Base-by-base conservation (phyloP, 768 basidiomycete genomes). In the Leccinum sublutescens region DNA sequence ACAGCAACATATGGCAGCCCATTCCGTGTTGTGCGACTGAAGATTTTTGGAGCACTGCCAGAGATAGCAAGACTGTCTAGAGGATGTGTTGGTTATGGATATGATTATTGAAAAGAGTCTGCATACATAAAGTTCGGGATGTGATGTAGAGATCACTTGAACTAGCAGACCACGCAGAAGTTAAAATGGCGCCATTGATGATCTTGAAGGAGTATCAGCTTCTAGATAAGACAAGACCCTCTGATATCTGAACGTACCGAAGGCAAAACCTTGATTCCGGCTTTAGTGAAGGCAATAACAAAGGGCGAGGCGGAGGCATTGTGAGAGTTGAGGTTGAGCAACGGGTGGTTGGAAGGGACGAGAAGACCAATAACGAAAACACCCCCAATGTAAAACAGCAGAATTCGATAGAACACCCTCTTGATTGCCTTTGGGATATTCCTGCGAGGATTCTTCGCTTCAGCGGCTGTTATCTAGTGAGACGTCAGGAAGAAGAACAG, bases 241-340 rank as follows among this genome's bases (percentile, higher is more conserved):
- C 54, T 21, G 14, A 38, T 15, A 2, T n/a, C 1, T 21, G 12
- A 25, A 61, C 75, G 10, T 60, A 77, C 80, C 40, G 77, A 77
- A 3, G 85, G 84, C 1, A 86, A 71, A n/a, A 73, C 79, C 54
- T 78, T 83, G 74, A 87, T 86, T 6, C 85, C 86, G 4, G 85
- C 82, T 23, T 65, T 60, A 27, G 70, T 68, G 59, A 80, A 79
- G 2, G 84, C 85, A 50, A 86, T 83, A 56, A 86, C 85, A 68
- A 84, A 85, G 2, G 85, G 79, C 50, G 80, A 79, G 3, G 76
- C 77, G 11, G 78, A 73, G 36, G 82, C 81, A 38, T 77, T 78
- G 49, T 57, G 57, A 12, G 70, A 69, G 38, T 68, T 68, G 27
- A 81, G 66, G 60, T 75, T 64, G 29, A 84, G 77, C n/a, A 73